Evolutionary conservation across 805 yeast genomes (phyloP).

Genomic region (Jamesozyma piceae): DNA sequence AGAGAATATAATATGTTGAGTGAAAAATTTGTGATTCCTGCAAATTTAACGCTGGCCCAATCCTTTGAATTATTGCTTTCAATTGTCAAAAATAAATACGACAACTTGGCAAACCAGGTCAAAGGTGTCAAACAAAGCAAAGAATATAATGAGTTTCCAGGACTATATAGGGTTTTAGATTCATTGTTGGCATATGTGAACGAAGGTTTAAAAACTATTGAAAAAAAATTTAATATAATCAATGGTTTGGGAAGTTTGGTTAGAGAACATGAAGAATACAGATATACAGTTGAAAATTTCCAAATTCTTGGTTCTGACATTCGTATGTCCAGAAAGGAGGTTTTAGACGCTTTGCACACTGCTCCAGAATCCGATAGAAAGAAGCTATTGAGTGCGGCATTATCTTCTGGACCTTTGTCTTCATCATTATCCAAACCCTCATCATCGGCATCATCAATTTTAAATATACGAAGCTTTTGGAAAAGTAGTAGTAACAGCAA

Average conservation of each 20-base stretch:
- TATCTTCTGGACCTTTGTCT: conserved; percentile 6
- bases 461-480: conserved; percentile 2
- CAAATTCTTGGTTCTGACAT: conserved; percentile 26
- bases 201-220: conserved; percentile 20
- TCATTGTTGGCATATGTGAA: conserved; percentile 17
- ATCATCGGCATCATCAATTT: neutral
- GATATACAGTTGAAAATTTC: conserved; percentile 17
- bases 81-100: conserved; percentile 19
- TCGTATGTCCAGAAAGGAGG: conserved; percentile 14
- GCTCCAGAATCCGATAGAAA: neutral
- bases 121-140: conserved; percentile 4
- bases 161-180: conserved; percentile 13
- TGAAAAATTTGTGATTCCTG: conserved; percentile 24
- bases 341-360: neutral
- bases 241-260: conserved; percentile 9
- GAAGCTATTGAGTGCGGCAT: neutral
- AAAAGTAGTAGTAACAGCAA: conserved; percentile 1
- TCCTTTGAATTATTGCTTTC: conserved; percentile 24
- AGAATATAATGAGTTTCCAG: conserved; percentile 7
- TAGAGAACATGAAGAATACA: conserved; percentile 10
- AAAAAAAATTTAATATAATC: conserved; percentile 13
- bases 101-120: conserved; percentile 10
- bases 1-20: conserved; percentile 11
- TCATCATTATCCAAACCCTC: neutral
- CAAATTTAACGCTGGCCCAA: conserved; percentile 23